phyloP scores from a whole-genome alignment of 169 alveolate genomes.

The Eimeria praecox region DNA sequence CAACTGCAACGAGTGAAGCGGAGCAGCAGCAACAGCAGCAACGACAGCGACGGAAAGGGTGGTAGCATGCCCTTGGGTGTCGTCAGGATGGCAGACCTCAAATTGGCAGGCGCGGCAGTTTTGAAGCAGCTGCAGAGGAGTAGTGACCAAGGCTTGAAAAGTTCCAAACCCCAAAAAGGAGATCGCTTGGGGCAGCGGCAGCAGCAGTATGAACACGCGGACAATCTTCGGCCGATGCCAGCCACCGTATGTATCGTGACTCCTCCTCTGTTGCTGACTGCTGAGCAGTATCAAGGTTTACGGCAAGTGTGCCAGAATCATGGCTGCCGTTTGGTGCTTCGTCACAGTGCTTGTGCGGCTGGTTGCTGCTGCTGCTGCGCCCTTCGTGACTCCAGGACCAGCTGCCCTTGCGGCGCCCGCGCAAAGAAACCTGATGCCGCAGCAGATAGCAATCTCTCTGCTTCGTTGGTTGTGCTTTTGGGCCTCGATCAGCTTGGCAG shows the following conservation, averaged over 20 bases:
- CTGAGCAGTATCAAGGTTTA: neutral
- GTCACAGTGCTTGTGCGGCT: constrained; percentile 31
- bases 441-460: neutral
- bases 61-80: neutral
- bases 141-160: neutral
- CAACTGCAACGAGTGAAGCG: neutral
- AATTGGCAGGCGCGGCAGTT: neutral
- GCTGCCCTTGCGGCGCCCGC: neutral
- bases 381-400: neutral
- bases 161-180: neutral
- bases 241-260: constrained; percentile 4
- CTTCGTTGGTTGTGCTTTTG: constrained; percentile 16
- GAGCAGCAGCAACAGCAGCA: neutral
- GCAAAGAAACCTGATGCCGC: neutral
- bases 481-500: constrained; percentile 13
- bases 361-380: constrained; percentile 51
- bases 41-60: neutral
- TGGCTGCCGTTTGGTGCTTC: constrained; percentile 53
- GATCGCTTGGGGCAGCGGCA: neutral
- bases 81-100: constrained; percentile 59
- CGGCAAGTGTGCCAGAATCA: neutral
- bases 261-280: constrained; percentile 50
- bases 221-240: neutral
- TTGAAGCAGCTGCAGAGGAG: neutral
- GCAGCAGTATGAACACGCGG: neutral